A percentile compares a stretch with the other conserved stretches of the same genome.
Conservation (phyloP, 2,329 filamentous ascomycete genomes). For the Zelopaecilomyces penicillatus region DNA sequence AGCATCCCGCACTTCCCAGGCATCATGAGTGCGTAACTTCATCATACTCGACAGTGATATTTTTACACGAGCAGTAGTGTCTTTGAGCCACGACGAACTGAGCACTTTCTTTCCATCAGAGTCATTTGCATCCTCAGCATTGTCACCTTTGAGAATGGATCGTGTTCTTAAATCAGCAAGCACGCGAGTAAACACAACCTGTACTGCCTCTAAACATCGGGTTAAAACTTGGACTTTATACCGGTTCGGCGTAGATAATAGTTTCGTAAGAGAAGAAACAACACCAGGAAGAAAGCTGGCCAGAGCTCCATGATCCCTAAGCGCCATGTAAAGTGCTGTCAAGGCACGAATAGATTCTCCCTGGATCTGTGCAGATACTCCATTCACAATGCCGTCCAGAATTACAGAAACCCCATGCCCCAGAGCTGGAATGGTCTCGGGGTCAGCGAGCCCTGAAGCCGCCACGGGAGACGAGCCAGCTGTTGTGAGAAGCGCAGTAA, state of each 20-base stretch:
- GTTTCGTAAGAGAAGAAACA: constrained; percentile 70
- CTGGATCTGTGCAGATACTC: constrained; percentile 59
- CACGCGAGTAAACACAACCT: constrained; percentile 43
- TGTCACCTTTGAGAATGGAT: constrained; percentile 28
- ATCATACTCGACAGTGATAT: constrained; percentile 71
- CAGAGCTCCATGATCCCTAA: constrained; percentile 66
- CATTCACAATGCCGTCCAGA: constrained; percentile 62
- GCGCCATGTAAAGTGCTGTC: constrained; percentile 49
- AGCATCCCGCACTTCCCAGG: constrained; percentile 57
- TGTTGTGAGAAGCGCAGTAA: constrained; percentile 57
- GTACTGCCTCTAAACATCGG: constrained; percentile 50
- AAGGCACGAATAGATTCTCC: constrained; percentile 60
- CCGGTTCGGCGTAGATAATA: constrained; percentile 59
- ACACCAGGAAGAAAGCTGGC: constrained; percentile 84
- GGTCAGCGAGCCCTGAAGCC: constrained; percentile 42
- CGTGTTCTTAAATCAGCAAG: constrained; percentile 50
- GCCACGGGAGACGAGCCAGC: constrained; percentile 42
- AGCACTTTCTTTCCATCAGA: constrained; percentile 29
- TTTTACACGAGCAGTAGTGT: constrained; percentile 73
- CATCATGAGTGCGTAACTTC: constrained; percentile 63
- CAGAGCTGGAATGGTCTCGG: constrained; percentile 63
- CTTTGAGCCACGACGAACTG: constrained; percentile 61
- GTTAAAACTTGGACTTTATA: constrained; percentile 53
- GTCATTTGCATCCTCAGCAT: constrained; percentile 11
- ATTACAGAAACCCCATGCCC: constrained; percentile 77